Conservation (phyloP, 768 basidiomycete genomes). For the Phallus indusiatus region DNA sequence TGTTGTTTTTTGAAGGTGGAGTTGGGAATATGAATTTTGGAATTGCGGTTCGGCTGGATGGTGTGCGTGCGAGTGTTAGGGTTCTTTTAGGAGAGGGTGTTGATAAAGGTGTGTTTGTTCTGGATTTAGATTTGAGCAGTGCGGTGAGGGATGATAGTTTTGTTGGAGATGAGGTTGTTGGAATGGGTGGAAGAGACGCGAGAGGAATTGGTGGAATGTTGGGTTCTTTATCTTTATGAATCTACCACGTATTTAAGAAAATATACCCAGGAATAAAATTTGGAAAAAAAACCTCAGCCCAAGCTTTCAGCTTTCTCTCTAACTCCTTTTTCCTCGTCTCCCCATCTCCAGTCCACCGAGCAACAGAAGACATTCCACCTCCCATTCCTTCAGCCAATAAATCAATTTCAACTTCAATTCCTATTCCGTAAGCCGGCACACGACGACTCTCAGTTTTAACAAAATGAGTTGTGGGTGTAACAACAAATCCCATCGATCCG, state of each 20-base stretch:
- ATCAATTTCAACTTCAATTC: conserved; percentile 81
- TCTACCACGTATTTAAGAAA: not conserved
- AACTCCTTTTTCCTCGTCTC: conserved; percentile 54
- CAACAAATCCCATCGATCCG: conserved; percentile 68
- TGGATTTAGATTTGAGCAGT: conserved; percentile 11
- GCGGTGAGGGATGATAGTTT: conserved; percentile 28
- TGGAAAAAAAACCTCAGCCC: conserved; percentile 46
- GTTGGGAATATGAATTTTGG: conserved; percentile 30
- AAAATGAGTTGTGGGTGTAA: conserved; percentile 65
- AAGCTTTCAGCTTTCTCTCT: conserved; percentile 47
- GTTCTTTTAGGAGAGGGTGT: conserved; percentile 24
- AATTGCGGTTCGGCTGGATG: conserved; percentile 27
- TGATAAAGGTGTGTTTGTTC: conserved; percentile 31
- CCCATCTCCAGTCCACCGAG: conserved; percentile 70
- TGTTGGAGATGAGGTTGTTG: conserved; percentile 45
- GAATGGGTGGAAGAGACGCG: conserved; percentile 55
- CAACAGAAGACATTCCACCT: conserved; percentile 82
- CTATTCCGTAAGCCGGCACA: conserved; percentile 73
- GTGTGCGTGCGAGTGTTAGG: conserved; percentile 13
- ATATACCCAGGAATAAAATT: not conserved
- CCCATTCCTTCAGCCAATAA: conserved; percentile 64
- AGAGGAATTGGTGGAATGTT: conserved; percentile 51
- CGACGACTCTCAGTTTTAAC: conserved; percentile 57
- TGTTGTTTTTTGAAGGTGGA: conserved; percentile 39
- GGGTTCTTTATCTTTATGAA: conserved; percentile 17